Conservation (phyloP, 169 alveolate genomes). For the Blepharisma undulans region DNA sequence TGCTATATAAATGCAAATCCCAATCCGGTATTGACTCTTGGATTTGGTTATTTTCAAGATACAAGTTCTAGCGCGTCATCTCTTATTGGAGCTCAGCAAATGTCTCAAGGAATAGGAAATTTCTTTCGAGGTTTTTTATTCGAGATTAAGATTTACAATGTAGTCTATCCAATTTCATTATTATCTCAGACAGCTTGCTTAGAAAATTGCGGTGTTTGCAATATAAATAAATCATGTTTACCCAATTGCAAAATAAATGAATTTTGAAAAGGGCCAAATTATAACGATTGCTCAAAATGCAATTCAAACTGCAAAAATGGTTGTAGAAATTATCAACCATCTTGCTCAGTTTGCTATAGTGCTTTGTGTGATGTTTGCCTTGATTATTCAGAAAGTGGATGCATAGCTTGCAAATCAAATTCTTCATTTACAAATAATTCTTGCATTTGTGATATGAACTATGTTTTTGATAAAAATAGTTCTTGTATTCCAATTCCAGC, state of each 20-base stretch:
- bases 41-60: not conserved
- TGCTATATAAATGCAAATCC: not conserved
- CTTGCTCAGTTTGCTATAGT: not conserved
- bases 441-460: not conserved
- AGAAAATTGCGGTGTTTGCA: not conserved
- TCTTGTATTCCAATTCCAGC: not conserved
- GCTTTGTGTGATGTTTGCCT: not conserved
- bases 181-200: not conserved
- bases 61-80: not conserved
- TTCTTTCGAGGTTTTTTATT: not conserved
- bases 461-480: too few species aligned
- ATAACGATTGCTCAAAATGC: not conserved
- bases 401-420: not conserved
- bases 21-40: not conserved
- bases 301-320: not conserved
- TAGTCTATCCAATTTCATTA: not conserved
- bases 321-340: not conserved
- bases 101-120: not conserved
- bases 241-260: not conserved
- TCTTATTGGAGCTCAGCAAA: not conserved
- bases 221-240: not conserved
- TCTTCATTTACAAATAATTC: not conserved
- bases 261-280: slow-evolving; percentile 18
- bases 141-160: not conserved
- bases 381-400: not conserved